Evolutionary conservation across 768 basidiomycete species (phyloP).

Genomic region (Calocybe gangraenosa): DNA sequence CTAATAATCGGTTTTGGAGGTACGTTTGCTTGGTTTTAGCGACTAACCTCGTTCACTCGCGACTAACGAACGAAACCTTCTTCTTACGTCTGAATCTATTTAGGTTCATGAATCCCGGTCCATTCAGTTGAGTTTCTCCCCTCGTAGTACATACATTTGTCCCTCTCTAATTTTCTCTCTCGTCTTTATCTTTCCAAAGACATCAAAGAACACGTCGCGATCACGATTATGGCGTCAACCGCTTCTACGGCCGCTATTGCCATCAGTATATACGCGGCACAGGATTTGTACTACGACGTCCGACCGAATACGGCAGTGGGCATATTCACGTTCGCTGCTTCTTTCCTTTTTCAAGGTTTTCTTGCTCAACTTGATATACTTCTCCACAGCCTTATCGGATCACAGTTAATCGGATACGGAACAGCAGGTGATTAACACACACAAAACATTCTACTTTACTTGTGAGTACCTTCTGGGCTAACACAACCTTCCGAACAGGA

Average conservation of each 20-base stretch:
- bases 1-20: constrained; percentile 33
- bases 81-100: not conserved
- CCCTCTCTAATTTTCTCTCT: too few relatives aligned
- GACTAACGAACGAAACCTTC: not conserved
- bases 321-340: constrained; percentile 29
- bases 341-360: not conserved
- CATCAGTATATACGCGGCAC: constrained; percentile 49
- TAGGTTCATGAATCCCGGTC: too few relatives aligned
- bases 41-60: too few relatives aligned
- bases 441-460: not conserved
- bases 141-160: too few relatives aligned
- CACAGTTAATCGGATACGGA: constrained; percentile 36
- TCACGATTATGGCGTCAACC: constrained; percentile 53
- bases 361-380: constrained; percentile 8
- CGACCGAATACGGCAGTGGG: constrained; percentile 34
- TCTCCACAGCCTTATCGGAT: constrained; percentile 26
- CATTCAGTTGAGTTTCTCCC: too few relatives aligned
- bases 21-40: constrained; percentile 2
- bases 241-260: constrained; percentile 46
- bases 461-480: too few relatives aligned
- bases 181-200: constrained; percentile 6
- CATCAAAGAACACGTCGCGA: constrained; percentile 47
- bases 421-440: constrained; percentile 21
- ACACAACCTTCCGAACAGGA: constrained; percentile 11
- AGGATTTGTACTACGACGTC: constrained; percentile 49